A percentile compares a stretch with the other conserved stretches of the same genome.
These are phyloP conservation scores for Hylodesmum podocarpum DNA, from an alignment of 306 rosid genomes.

Conservation along the genomic window DNA sequence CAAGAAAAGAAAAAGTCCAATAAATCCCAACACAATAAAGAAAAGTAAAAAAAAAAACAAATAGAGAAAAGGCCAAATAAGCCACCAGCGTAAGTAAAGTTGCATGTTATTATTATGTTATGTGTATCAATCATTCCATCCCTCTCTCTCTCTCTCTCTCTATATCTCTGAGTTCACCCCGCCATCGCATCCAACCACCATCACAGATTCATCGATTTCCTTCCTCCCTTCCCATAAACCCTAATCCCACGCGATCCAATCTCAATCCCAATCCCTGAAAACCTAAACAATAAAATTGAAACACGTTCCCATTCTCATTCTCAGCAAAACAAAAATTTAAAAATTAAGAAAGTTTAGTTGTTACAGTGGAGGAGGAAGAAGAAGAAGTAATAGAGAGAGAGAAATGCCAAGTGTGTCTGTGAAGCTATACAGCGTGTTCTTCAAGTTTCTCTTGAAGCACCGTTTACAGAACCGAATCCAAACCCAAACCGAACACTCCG, in stretches of 20 bases:
- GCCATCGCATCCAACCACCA: conserved; percentile 47
- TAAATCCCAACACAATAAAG: not conserved
- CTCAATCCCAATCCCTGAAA: not conserved
- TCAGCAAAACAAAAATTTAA: conserved; percentile 9
- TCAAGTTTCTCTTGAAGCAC: conserved; percentile 99
- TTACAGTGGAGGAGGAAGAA: not conserved
- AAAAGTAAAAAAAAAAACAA: not conserved
- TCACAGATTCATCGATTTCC: conserved; percentile 27
- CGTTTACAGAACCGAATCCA: conserved; percentile 93
- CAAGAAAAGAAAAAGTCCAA: not conserved
- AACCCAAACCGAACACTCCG: conserved; percentile 53
- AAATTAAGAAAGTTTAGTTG: conserved; percentile 2
- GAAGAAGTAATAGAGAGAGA: not conserved
- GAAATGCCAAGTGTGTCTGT: conserved; percentile 98
- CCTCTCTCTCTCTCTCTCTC: conserved; percentile 1
- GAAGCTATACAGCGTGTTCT: conserved; percentile 97
- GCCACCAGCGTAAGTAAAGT: conserved; percentile 2
- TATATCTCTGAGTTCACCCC: not conserved
- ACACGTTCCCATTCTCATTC: conserved; percentile 13
- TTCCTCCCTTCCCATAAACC: conserved; percentile 25
- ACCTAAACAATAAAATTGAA: too few species aligned
- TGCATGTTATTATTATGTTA: conserved; percentile 21
- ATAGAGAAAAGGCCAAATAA: not conserved
- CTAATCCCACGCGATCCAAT: conserved; percentile 26
- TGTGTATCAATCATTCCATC: not conserved